Percentiles rank a stretch among this genome's conserved stretches.
Conservation (phyloP, 257 asterid genomes). For the Solanum dulcamara region DNA sequence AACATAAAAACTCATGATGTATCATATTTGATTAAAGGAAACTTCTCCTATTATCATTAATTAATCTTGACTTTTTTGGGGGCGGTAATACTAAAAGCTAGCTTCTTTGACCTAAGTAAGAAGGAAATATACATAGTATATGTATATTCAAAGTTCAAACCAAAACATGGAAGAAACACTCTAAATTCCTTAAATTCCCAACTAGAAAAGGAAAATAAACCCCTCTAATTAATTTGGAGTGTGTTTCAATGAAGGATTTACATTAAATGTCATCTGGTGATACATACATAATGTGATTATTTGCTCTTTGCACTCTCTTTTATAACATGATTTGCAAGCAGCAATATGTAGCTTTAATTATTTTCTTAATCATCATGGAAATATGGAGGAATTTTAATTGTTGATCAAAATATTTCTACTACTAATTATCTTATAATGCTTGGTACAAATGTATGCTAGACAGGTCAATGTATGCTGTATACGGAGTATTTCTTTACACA, state of each 20-base stretch:
- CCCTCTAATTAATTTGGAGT: neutral
- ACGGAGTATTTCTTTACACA: neutral
- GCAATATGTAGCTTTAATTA: too few relatives aligned
- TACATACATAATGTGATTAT: too few relatives aligned
- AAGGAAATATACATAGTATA: neutral
- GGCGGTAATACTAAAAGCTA: neutral
- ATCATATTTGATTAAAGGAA: neutral
- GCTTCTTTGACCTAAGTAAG: neutral
- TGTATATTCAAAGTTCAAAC: too few relatives aligned
- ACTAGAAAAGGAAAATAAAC: neutral
- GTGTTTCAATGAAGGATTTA: too few relatives aligned
- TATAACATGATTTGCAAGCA: too few relatives aligned
- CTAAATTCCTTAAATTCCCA: neutral
- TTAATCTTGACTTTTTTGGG: neutral
- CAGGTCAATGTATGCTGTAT: too few relatives aligned
- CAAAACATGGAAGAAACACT: too few relatives aligned
- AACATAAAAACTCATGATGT: neutral
- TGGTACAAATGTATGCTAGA: neutral
- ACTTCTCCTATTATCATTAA: neutral
- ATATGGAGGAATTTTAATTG: too few relatives aligned
- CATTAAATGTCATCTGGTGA: neutral
- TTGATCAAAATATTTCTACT: too few relatives aligned
- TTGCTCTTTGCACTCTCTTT: too few relatives aligned
- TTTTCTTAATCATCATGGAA: too few relatives aligned
- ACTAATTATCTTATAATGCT: too few relatives aligned